Conservation (phyloP, 768 basidiomycete genomes). For the Kwoniella sp. region DNA sequence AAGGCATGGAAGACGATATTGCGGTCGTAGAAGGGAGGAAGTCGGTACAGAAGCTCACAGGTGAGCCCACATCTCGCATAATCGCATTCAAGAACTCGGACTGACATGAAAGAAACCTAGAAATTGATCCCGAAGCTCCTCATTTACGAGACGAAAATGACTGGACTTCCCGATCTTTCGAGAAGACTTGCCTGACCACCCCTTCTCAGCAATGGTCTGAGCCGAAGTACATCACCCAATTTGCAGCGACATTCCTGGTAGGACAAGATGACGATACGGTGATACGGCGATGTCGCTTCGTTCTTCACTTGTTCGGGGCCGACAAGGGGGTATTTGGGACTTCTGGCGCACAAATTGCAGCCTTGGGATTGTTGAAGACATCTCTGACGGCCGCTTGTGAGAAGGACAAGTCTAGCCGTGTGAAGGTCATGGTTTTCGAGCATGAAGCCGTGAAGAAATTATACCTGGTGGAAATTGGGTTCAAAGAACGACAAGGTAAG, state of each 20-base stretch:
- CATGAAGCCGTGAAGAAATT: conserved; percentile 10
- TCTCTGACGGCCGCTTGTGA: not conserved
- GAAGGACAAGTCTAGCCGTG: not conserved
- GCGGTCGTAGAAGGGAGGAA: conserved; percentile 12
- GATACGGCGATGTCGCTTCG: conserved; percentile 9
- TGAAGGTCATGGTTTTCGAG: conserved; percentile 16
- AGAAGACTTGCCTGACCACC: conserved; percentile 9
- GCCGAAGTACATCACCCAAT: not conserved
- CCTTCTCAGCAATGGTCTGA: conserved; percentile 1
- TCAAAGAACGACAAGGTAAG: conserved; percentile 6
- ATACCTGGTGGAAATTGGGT: conserved; percentile 6
- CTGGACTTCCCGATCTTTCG: conserved; percentile 20
- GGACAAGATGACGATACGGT: conserved; percentile 5
- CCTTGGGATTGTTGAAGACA: not conserved
- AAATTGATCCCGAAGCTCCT: conserved; percentile 3
- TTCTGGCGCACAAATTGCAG: not conserved
- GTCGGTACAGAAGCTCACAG: not conserved
- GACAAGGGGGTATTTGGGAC: conserved; percentile 6
- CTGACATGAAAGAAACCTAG: not conserved
- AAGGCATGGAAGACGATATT: conserved; percentile 30
- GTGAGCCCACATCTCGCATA: not conserved
- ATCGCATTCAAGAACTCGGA: not conserved
- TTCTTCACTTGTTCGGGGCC: conserved; percentile 11
- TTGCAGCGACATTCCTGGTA: conserved; percentile 5
- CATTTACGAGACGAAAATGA: conserved; percentile 18